A percentile compares a stretch with the other conserved stretches of the same genome.
phyloP scores from a whole-genome alignment of 2,329 filamentous ascomycete genomes.

The Coleophoma cylindrospora region DNA sequence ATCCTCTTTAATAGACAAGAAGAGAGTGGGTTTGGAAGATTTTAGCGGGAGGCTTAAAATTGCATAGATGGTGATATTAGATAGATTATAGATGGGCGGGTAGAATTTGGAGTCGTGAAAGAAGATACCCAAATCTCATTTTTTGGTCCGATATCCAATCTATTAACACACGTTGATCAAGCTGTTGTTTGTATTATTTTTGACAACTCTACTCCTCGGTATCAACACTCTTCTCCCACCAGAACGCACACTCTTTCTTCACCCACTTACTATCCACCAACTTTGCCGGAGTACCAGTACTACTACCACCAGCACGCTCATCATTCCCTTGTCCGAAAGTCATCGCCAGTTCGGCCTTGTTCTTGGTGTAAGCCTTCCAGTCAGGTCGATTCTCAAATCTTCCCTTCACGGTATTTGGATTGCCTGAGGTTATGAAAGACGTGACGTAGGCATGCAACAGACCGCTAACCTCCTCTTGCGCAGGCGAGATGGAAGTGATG shows the following conservation, averaged over 20 bases:
- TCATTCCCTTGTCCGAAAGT: slow-evolving; percentile 42
- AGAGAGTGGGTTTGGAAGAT: no score
- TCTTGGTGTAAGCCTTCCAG: slow-evolving; percentile 28
- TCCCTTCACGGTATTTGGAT: slow-evolving; percentile 18
- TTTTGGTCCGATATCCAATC: no score
- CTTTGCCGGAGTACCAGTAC: slow-evolving; percentile 31
- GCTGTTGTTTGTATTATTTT: no score
- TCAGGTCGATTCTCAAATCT: slow-evolving; percentile 20
- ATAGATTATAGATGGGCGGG: no score
- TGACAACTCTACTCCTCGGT: slow-evolving; percentile 3
- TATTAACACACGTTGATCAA: no score
- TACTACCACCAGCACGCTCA: slow-evolving; percentile 37
- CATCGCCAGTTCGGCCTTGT: slow-evolving; percentile 30
- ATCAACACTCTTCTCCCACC: slow-evolving; percentile 28
- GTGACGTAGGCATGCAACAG: slow-evolving; percentile 17
- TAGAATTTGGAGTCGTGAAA: no score
- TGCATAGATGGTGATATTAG: no score
- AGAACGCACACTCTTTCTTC: slow-evolving; percentile 39
- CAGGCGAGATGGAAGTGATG: slow-evolving; percentile 8
- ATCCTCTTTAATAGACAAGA: neutral
- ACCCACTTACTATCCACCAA: slow-evolving; percentile 36
- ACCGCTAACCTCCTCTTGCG: slow-evolving; percentile 13
- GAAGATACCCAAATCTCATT: no score
- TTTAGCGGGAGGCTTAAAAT: no score
- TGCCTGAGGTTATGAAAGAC: slow-evolving; percentile 16